Base-by-base conservation (phyloP, 2,329 filamentous ascomycete species). In the Aspergillus melleus region DNA sequence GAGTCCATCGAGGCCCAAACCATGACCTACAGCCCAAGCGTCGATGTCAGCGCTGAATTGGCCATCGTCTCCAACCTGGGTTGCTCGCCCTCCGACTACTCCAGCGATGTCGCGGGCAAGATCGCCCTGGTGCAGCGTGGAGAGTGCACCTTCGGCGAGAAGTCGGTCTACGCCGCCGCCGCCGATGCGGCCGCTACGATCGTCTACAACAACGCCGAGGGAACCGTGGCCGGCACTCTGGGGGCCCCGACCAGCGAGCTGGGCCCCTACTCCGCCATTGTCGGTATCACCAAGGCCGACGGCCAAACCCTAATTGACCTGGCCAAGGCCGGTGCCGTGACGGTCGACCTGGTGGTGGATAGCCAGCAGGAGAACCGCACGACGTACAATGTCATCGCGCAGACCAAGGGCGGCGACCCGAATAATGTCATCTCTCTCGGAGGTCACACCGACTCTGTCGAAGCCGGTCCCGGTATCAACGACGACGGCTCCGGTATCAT, bases 91-190 rank as follows among this genome's bases (percentile, higher is more conserved):
- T 78, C 81, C 2, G 89, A 93, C 74, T 93, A 86, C 70, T 85
- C 89, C 1, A 54, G 36, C 3, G 74, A 78, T 1, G 77, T 88
- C 4, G 73, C 78, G 10, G 88, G 86, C 53, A 86, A 85, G 59
- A 88, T 95, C 60, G 90, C 88, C 10, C 80, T 95, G 42, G 83
- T 95, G 64, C 80, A 82, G 30, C 87, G 91, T 57, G 91, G 91
- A 55, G 80, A 76, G 1, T 95, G 91, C 70, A 66, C 86, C 8
- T 95, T 94, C 66, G 89, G 87, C 11, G 76, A 81, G 60, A 95
- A 95, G 78, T 88, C 88, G 1, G 82, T 82, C 55, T 77, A 84
- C 14, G 90, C 91, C 6, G 88, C 87, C 47, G 81, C 79, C 52
- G 89, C 89, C 1, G 89, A 90, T 20, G 91, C 91, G 5, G 74